Evolutionary conservation across 352 stramenopile species (phyloP).

Genomic region (Pythium grandisporangium): DNA sequence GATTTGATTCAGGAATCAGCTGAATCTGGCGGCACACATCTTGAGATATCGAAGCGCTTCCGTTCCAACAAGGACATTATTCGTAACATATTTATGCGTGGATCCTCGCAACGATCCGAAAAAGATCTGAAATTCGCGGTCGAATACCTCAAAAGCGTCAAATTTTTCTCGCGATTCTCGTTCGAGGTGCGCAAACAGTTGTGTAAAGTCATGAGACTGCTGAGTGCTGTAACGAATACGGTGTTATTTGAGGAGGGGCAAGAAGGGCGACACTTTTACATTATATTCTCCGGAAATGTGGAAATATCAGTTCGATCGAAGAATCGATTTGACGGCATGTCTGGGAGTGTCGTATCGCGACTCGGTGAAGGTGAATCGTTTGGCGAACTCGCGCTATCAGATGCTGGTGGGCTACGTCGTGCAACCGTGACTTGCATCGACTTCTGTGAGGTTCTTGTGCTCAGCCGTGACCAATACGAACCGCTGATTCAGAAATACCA

Average conservation of each 20-base stretch:
- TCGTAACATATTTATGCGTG: conserved; percentile 74
- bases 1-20: conserved; percentile 51
- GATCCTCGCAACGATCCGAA: conserved; percentile 54
- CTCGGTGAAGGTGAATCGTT: conserved; percentile 72
- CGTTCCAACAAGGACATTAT: conserved; percentile 84
- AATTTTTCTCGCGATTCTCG: conserved; percentile 80
- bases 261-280: conserved; percentile 73
- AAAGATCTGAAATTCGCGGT: conserved; percentile 82
- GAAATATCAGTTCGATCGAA: conserved; percentile 62
- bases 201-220: conserved; percentile 72
- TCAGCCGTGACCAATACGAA: conserved; percentile 75
- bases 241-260: conserved; percentile 77
- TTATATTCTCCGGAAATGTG: conserved; percentile 67
- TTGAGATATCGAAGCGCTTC: conserved; percentile 74
- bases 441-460: conserved; percentile 67
- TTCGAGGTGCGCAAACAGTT: conserved; percentile 83
- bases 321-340: conserved; percentile 63
- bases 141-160: conserved; percentile 81
- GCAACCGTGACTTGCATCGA: conserved; percentile 61
- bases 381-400: conserved; percentile 64
- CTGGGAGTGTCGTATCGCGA: conserved; percentile 54
- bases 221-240: conserved; percentile 72
- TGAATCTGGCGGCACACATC: conserved; percentile 19
- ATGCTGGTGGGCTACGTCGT: conserved; percentile 50
- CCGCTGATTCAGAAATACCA: conserved; percentile 78